Conservation (phyloP, 2,329 filamentous ascomycete genomes). For the Beauveria varroae region DNA sequence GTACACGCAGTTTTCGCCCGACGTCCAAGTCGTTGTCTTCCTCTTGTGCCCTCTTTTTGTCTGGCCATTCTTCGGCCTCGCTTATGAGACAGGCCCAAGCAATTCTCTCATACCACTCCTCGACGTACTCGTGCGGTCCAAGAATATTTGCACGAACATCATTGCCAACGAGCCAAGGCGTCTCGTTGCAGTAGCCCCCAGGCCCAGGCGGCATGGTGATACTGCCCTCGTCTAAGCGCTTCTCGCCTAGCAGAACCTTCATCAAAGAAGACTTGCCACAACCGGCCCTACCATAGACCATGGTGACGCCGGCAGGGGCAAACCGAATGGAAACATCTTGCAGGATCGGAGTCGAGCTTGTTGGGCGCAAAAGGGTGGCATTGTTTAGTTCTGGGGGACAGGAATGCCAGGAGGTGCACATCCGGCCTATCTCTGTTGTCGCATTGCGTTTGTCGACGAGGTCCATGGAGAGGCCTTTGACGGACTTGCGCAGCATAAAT, state of each 20-base stretch:
- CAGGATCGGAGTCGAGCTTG: not conserved
- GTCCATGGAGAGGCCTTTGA: not conserved
- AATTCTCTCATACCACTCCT: not conserved
- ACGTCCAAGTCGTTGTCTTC: not conserved
- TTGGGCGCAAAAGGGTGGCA: not conserved
- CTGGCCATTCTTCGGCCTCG: not conserved
- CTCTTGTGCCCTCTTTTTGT: not conserved
- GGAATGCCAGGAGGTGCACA: not conserved
- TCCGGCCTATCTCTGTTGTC: not conserved
- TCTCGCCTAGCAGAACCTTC: not conserved
- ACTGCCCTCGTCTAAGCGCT: not conserved
- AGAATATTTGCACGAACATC: slow-evolving; percentile 32
- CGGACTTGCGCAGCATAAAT: not conserved
- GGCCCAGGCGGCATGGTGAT: not conserved
- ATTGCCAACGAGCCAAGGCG: slow-evolving; percentile 34
- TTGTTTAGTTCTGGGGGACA: not conserved
- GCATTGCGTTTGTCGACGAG: not conserved
- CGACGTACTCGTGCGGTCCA: slow-evolving; percentile 14
- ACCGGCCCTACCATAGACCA: not conserved
- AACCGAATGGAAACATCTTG: not conserved
- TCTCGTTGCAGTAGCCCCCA: slow-evolving; percentile 18
- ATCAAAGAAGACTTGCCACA: not conserved
- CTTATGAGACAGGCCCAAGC: not conserved
- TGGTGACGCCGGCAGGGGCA: slow-evolving; percentile 18
- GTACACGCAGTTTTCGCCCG: not conserved